A percentile compares a stretch with the other conserved stretches of the same genome.
These are phyloP conservation scores for Colletotrichum tropicicola DNA, from an alignment of 2,329 filamentous ascomycete species.

Conservation along the genomic window DNA sequence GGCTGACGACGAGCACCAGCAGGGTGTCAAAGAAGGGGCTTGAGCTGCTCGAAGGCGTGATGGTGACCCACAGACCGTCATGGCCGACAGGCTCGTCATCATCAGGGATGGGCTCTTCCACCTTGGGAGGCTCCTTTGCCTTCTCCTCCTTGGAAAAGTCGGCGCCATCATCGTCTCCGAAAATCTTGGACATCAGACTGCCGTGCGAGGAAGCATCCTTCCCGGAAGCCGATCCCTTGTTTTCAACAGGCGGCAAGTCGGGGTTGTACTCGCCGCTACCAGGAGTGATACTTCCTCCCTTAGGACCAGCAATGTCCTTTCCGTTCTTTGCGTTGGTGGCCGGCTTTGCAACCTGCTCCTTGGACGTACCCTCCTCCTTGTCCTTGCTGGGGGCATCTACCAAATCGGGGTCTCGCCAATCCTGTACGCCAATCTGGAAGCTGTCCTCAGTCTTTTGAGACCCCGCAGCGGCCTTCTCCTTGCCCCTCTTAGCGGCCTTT, in stretches of 20 bases:
- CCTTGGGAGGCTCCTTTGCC: constrained; percentile 31
- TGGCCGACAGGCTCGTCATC: constrained; percentile 54
- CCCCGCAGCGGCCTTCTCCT: constrained; percentile 35
- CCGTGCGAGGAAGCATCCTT: constrained; percentile 27
- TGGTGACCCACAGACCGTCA: constrained; percentile 94
- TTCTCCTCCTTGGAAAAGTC: constrained; percentile 37
- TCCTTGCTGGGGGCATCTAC: constrained; percentile 31
- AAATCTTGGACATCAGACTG: constrained; percentile 59
- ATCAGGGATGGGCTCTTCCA: constrained; percentile 32
- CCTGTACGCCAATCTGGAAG: constrained; percentile 85
- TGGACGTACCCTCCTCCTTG: constrained; percentile 20
- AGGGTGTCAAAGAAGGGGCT: constrained; percentile 97
- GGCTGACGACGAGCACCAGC: constrained; percentile 95
- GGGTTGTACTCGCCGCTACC: constrained; percentile 75
- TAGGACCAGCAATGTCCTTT: constrained; percentile 47
- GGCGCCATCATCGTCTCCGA: constrained; percentile 52
- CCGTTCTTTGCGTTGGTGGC: constrained; percentile 29
- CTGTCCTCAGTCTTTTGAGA: constrained; percentile 57
- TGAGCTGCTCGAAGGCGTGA: constrained; percentile 88
- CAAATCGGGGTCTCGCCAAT: constrained; percentile 77
- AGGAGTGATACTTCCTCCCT: constrained; percentile 75
- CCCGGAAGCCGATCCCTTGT: constrained; percentile 36
- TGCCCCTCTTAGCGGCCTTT: constrained; percentile 43
- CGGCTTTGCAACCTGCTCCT: constrained; percentile 29
- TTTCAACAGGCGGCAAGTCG: constrained; percentile 39